Evolutionary conservation across 164 flowering plant species (phyloP).

Genomic region (Vitis amurensis): DNA sequence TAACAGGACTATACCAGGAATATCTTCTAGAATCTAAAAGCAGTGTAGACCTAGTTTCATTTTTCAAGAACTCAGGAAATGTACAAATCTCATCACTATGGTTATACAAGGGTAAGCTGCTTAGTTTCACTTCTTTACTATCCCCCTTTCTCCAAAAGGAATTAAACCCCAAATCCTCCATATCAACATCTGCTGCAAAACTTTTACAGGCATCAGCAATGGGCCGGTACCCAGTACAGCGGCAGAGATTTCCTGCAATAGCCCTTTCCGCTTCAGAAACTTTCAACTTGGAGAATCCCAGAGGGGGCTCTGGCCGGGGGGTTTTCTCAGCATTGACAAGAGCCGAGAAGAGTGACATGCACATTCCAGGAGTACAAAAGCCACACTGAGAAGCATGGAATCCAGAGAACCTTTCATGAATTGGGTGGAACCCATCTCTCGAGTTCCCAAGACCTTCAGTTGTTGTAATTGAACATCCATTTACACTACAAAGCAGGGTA

Average conservation of each 20-base stretch:
- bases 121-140: slow-evolving; percentile 22
- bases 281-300: slow-evolving; percentile 80
- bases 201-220: slow-evolving; percentile 95
- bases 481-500: slow-evolving; percentile 75
- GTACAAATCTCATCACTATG: slow-evolving; percentile 24
- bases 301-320: slow-evolving; percentile 41
- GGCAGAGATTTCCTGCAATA: slow-evolving; percentile 80
- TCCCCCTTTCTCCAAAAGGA: slow-evolving; percentile 67
- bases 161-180: slow-evolving; percentile 90
- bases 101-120: slow-evolving; percentile 44
- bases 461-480: slow-evolving; percentile 83
- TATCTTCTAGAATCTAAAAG: slow-evolving; percentile 25
- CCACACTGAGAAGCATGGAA: slow-evolving; percentile 98
- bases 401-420: slow-evolving; percentile 79
- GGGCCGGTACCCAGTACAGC: slow-evolving; percentile 92
- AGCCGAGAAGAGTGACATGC: slow-evolving; percentile 77
- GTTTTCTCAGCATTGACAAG: slow-evolving; percentile 71
- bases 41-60: slow-evolving; percentile 30
- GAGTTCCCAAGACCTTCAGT: slow-evolving; percentile 84
- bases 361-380: slow-evolving; percentile 95
- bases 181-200: slow-evolving; percentile 80
- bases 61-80: slow-evolving; percentile 66
- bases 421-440: slow-evolving; percentile 79
- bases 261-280: slow-evolving; percentile 76
- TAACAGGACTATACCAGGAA: slow-evolving; percentile 60